Evolutionary conservation across 352 stramenopile genomes (phyloP).

Genomic region (Phytophthora macrochlamydospora): DNA sequence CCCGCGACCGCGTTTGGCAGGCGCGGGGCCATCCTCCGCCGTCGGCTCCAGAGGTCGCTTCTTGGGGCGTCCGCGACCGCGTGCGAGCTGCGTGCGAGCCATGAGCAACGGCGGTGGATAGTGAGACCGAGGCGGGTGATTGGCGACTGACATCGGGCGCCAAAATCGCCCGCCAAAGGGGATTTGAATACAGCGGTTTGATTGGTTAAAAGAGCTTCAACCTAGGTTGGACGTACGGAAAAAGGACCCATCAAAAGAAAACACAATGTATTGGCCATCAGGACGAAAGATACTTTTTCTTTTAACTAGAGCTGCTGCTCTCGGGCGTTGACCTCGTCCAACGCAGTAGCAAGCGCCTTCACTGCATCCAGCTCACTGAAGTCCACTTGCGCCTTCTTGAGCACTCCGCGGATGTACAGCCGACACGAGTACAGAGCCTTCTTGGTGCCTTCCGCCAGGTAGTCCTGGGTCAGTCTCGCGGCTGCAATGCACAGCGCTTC

Average conservation of each 20-base stretch:
- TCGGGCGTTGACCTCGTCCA: conserved; percentile 59
- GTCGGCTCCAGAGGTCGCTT: conserved; percentile 33
- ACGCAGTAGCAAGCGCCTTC: conserved; percentile 43
- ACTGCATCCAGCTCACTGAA: conserved; percentile 60
- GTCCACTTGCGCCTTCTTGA: conserved; percentile 81
- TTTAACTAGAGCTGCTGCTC: conserved; percentile 55
- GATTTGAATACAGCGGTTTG: not conserved
- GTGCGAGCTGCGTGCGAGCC: conserved; percentile 14
- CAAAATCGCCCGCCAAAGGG: conserved; percentile 32
- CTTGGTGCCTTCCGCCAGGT: conserved; percentile 74
- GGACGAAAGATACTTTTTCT: not conserved
- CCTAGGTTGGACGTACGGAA: too few species aligned
- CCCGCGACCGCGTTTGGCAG: conserved; percentile 14
- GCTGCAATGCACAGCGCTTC: conserved; percentile 64
- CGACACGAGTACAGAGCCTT: conserved; percentile 79
- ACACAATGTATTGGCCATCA: not conserved
- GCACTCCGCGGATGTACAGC: conserved; percentile 75
- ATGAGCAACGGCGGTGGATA: conserved; percentile 9
- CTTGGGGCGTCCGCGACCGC: conserved; percentile 10
- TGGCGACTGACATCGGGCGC: conserved; percentile 32
- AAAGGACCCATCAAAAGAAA: too few species aligned
- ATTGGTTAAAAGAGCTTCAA: too few species aligned
- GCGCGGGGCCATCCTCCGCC: conserved; percentile 1
- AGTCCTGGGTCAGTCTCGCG: conserved; percentile 62
- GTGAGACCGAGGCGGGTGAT: conserved; percentile 26